Evolutionary conservation across 2,329 filamentous ascomycete genomes (phyloP).

Genomic region (Calonectria henricotiae): DNA sequence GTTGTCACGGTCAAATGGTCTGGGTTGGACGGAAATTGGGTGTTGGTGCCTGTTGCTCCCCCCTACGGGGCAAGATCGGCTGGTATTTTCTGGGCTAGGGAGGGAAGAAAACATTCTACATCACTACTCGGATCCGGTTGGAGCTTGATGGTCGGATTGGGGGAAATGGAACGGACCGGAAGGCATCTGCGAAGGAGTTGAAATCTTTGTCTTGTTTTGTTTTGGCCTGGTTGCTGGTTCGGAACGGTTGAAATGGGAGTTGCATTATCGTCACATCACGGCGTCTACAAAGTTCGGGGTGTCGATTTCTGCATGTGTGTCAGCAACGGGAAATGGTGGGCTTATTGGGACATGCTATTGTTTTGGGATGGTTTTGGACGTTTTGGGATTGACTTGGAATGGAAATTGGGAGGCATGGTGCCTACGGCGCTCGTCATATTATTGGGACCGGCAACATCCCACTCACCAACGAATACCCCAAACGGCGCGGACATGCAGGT

Average conservation of each 20-base stretch:
- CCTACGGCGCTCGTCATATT: slow-evolving; percentile 42
- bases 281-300: slow-evolving; percentile 46
- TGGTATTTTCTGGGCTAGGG: slow-evolving; percentile 32
- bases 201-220: slow-evolving; percentile 44
- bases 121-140: slow-evolving; percentile 44
- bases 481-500: slow-evolving; percentile 48
- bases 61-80: slow-evolving; percentile 36
- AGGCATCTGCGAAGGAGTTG: slow-evolving; percentile 53
- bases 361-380: slow-evolving; percentile 39
- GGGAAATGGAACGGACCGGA: slow-evolving; percentile 46
- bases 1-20: slow-evolving; percentile 45
- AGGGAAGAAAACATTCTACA: slow-evolving; percentile 39
- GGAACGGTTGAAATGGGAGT: slow-evolving; percentile 48
- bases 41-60: slow-evolving; percentile 31
- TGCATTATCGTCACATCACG: slow-evolving; percentile 52
- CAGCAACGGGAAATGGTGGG: slow-evolving; percentile 37
- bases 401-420: slow-evolving; percentile 43
- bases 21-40: slow-evolving; percentile 38
- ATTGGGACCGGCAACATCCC: slow-evolving; percentile 40
- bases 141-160: slow-evolving; percentile 45
- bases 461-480: slow-evolving; percentile 49
- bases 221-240: slow-evolving; percentile 46
- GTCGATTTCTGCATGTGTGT: slow-evolving; percentile 47
- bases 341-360: slow-evolving; percentile 29
- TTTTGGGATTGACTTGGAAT: slow-evolving; percentile 40